Evolutionary conservation across 345 rosid species (phyloP).

Genomic region (Chamaenerion angustifolium): DNA sequence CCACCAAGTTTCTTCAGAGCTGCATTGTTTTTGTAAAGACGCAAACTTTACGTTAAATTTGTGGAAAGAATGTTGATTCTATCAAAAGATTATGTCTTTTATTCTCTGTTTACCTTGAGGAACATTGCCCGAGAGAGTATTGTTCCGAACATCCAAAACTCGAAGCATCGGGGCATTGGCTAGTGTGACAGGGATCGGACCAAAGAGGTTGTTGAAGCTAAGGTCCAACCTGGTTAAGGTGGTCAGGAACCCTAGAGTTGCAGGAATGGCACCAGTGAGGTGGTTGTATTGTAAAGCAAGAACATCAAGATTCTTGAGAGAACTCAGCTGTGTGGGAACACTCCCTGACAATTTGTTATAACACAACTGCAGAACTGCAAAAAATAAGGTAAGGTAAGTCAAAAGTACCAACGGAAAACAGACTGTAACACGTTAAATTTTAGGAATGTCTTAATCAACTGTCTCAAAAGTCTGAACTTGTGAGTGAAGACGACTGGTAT

Average conservation of each 20-base stretch:
- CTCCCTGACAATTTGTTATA: slow-evolving; percentile 71
- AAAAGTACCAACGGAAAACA: too few species aligned
- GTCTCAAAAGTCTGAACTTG: too few species aligned
- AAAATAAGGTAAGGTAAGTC: neutral
- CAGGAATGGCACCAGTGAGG: slow-evolving; percentile 84
- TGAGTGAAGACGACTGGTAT: too few species aligned
- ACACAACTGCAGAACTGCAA: slow-evolving; percentile 77
- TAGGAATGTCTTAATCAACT: too few species aligned
- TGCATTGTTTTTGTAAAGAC: slow-evolving; percentile 13
- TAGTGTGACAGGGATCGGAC: slow-evolving; percentile 64
- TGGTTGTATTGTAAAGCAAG: slow-evolving; percentile 71
- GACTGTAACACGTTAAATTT: too few species aligned
- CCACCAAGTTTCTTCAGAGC: slow-evolving; percentile 54
- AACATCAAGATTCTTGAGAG: slow-evolving; percentile 47
- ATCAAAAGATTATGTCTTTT: too few species aligned
- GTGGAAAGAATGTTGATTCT: too few species aligned
- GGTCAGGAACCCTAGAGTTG: slow-evolving; percentile 61
- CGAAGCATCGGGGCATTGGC: slow-evolving; percentile 48
- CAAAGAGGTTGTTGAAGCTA: slow-evolving; percentile 75
- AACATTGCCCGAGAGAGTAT: slow-evolving; percentile 69
- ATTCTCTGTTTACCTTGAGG: too few species aligned
- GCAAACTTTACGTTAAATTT: too few species aligned
- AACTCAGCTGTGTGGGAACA: slow-evolving; percentile 70
- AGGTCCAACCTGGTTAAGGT: slow-evolving; percentile 62
- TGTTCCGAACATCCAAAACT: slow-evolving; percentile 71